Conservation (phyloP, 208 protist species). For the Naegleria lovaniensis region DNA sequence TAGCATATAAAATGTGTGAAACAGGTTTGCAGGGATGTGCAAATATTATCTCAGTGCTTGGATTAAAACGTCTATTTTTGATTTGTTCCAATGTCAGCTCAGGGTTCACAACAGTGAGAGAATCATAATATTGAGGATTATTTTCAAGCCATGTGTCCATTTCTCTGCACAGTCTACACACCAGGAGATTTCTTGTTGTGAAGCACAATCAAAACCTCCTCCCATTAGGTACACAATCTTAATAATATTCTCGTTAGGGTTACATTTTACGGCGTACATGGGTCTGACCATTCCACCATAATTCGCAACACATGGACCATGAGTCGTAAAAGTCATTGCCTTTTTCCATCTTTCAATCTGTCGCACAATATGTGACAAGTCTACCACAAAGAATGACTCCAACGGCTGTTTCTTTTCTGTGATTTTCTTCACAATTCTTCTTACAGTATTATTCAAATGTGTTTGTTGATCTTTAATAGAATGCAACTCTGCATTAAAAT, state of each 20-base stretch:
- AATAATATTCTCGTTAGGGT: constrained; percentile 46
- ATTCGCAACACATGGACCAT: constrained; percentile 24
- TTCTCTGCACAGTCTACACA: constrained; percentile 23
- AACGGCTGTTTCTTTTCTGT: constrained; percentile 23
- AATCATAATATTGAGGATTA: neutral
- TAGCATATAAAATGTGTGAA: constrained; percentile 55
- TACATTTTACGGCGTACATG: constrained; percentile 74
- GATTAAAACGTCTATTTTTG: neutral
- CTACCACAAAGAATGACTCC: constrained; percentile 69
- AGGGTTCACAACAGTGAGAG: constrained; percentile 29
- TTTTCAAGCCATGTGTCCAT: neutral
- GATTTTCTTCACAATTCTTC: neutral
- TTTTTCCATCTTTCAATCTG: constrained; percentile 59
- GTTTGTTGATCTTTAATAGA: neutral
- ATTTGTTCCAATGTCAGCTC: neutral
- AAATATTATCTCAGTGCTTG: constrained; percentile 52
- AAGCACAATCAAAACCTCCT: constrained; percentile 71
- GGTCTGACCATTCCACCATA: constrained; percentile 50
- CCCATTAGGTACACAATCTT: constrained; percentile 56
- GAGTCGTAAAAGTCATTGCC: neutral
- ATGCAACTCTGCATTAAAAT: neutral
- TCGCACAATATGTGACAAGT: constrained; percentile 59
- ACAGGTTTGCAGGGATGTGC: constrained; percentile 74
- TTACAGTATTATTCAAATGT: neutral
- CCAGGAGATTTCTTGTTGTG: constrained; percentile 56